These are phyloP conservation scores for Candida boleticola DNA, from an alignment of 805 yeast genomes.

Conservation along the genomic window DNA sequence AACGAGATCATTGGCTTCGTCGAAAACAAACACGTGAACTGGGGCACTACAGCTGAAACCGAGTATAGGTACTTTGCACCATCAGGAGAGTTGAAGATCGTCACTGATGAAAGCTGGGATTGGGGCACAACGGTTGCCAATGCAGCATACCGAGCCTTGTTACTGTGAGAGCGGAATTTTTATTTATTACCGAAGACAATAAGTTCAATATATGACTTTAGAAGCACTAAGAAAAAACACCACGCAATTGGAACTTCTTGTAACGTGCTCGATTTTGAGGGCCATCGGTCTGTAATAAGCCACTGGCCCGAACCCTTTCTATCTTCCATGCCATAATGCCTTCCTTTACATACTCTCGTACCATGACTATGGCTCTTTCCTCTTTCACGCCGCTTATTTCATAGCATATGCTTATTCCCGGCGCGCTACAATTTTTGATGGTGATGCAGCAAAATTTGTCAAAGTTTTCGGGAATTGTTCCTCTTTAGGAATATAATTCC, in stretches of 20 bases:
- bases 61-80: constrained; percentile 24
- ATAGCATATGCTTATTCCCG: too few relatives aligned
- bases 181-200: background rate
- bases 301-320: background rate
- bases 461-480: too few relatives aligned
- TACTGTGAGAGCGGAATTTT: background rate
- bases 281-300: background rate
- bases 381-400: too few relatives aligned
- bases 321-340: background rate
- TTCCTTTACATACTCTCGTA: too few relatives aligned
- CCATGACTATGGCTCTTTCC: too few relatives aligned
- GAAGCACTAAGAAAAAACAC: too few relatives aligned
- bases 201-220: too few relatives aligned
- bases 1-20: constrained; percentile 24
- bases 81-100: constrained; percentile 25
- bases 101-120: constrained; percentile 32
- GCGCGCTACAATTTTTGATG: too few relatives aligned
- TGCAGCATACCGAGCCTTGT: background rate
- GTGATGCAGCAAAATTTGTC: too few relatives aligned
- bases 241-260: background rate
- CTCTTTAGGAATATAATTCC: too few relatives aligned
- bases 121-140: constrained; percentile 35
- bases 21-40: constrained; percentile 15
- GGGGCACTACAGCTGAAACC: constrained; percentile 25
- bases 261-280: background rate